A percentile compares a stretch with the other conserved stretches of the same genome.
Conservation (phyloP, 768 basidiomycete genomes). For the Lactarius vividus region DNA sequence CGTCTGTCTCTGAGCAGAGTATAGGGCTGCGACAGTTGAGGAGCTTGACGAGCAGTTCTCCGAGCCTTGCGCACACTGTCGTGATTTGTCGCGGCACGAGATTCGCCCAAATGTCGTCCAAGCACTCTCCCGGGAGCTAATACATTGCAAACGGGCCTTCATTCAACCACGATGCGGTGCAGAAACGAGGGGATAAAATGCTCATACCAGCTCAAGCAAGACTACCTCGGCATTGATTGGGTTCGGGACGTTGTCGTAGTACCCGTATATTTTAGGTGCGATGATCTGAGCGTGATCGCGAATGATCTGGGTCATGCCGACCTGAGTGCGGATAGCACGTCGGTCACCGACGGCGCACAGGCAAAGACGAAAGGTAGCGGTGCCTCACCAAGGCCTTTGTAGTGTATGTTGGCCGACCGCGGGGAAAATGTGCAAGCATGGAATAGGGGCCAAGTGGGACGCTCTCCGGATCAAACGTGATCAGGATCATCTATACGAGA, state of each 20-base stretch:
- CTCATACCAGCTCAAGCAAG: conserved; percentile 34
- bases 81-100: conserved; percentile 29
- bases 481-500: conserved; percentile 32
- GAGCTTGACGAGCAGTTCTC: conserved; percentile 32
- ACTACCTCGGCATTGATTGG: conserved; percentile 36
- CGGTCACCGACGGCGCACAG: conserved; percentile 3
- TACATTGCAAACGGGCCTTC: conserved; percentile 1
- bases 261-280: conserved; percentile 35
- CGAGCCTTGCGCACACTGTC: conserved; percentile 30
- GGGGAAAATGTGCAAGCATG: conserved; percentile 36
- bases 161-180: conserved; percentile 10
- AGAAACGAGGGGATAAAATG: background rate
- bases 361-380: background rate
- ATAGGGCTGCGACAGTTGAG: conserved; percentile 32
- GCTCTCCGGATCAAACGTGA: conserved; percentile 32
- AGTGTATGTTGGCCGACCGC: conserved; percentile 31
- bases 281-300: conserved; percentile 27
- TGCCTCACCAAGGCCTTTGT: conserved; percentile 35
- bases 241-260: conserved; percentile 32
- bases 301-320: conserved; percentile 34
- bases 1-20: conserved; percentile 33
- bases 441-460: conserved; percentile 33
- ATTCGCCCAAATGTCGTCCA: conserved; percentile 33
- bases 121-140: conserved; percentile 32
- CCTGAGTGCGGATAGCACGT: conserved; percentile 24